Evolutionary conservation across 1,284 basidiomycete genomes (phyloP).

Genomic region (Heliocybe sulcata): DNA sequence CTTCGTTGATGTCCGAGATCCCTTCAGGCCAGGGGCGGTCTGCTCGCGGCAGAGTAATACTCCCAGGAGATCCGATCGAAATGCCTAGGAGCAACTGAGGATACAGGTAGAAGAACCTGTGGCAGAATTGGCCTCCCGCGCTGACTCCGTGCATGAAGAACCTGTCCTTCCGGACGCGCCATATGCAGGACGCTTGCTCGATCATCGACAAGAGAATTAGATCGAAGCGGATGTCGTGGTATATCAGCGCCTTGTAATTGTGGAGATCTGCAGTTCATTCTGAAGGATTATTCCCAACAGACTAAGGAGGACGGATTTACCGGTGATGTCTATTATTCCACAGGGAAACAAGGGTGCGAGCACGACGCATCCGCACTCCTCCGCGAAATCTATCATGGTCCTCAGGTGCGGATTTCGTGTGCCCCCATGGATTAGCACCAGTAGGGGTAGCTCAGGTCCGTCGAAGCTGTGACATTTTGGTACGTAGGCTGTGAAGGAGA

Average conservation of each 20-base stretch:
- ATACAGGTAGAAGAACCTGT: conserved; percentile 18
- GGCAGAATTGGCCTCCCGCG: conserved; percentile 19
- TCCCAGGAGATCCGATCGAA: conserved; percentile 18
- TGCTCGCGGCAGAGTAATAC: conserved; percentile 13
- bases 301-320: not conserved
- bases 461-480: conserved; percentile 11
- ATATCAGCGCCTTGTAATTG: conserved; percentile 15
- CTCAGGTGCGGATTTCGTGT: conserved; percentile 13
- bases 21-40: conserved; percentile 15
- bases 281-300: not conserved
- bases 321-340: conserved; percentile 15
- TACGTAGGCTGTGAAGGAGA: conserved; percentile 17
- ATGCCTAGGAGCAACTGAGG: conserved; percentile 13
- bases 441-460: conserved; percentile 11
- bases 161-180: conserved; percentile 12
- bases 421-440: conserved; percentile 17
- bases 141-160: conserved; percentile 20
- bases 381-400: conserved; percentile 12
- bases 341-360: conserved; percentile 18
- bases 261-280: conserved; percentile 10
- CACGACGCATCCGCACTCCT: conserved; percentile 11
- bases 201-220: conserved; percentile 16
- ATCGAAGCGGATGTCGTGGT: conserved; percentile 18
- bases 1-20: conserved; percentile 7
- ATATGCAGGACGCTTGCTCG: conserved; percentile 13